A percentile compares a stretch with the other conserved stretches of the same genome.
Evolutionary conservation across 2,329 filamentous ascomycete species (phyloP).

Genomic region (Xylaria hypoxylon): DNA sequence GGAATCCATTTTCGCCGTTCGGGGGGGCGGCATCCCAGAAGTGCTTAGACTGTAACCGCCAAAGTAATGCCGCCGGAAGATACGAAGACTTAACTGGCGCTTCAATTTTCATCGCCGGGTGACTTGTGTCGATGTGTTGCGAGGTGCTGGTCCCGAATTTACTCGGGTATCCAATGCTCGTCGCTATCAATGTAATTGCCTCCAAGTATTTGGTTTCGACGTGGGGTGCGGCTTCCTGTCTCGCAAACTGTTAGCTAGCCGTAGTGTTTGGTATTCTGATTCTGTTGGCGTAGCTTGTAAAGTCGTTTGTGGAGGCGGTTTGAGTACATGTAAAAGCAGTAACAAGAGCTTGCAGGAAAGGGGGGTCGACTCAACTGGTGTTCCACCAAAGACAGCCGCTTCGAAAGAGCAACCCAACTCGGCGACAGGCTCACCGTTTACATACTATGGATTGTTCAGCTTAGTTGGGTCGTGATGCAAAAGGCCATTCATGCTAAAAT

Average conservation of each 20-base stretch:
- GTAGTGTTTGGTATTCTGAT: neutral
- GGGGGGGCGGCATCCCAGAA: slow-evolving; percentile 15
- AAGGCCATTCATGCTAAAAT: neutral
- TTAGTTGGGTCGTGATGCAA: neutral
- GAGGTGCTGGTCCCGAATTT: neutral
- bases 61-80: slow-evolving; percentile 5
- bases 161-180: neutral
- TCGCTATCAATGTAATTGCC: too few species aligned
- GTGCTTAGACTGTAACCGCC: slow-evolving; percentile 19
- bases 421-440: slow-evolving; percentile 14
- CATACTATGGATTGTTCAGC: neutral
- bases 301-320: neutral
- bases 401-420: slow-evolving; percentile 21
- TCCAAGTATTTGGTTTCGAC: too few species aligned
- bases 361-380: slow-evolving; percentile 13
- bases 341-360: neutral
- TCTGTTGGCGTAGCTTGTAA: neutral
- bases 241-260: neutral
- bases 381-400: slow-evolving; percentile 9
- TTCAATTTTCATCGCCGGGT: neutral
- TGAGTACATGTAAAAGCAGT: neutral
- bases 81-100: neutral
- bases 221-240: neutral
- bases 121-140: neutral
- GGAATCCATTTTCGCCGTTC: neutral